Evolutionary conservation across 2,329 filamentous ascomycete species (phyloP), one percentile per base, ranked within the genome.

Genomic region (Hypoxylon sp.): DNA sequence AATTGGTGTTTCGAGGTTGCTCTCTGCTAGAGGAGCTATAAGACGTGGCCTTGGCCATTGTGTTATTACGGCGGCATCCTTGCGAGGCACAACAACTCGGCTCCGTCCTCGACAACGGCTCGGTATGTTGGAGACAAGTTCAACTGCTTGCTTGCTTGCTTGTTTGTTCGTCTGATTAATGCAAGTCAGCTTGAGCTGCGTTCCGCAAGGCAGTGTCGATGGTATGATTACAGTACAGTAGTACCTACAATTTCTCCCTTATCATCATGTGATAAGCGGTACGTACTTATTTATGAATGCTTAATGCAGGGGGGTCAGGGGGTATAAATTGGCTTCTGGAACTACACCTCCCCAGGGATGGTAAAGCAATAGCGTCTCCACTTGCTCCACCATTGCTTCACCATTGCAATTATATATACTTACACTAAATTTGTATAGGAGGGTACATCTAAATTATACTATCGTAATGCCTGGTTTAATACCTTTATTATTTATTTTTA

Each of bases 21-120:
- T 71, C 72, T 68, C 68, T 65, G 30, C 22, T 68, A 60, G 60
- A 67, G 65, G 72, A 72, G 72, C 66, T 75, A 44, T 71, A 70
- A 58, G 70, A 71, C 72, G 75, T 78, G 78, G 78, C 79, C 78
- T 80, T 79, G 75, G 78, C 78, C 80, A 81, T 81, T 65, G 72
- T 75, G 65, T 77, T 77, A 80, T 77, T 74, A 75, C 61, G 75
- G 74, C 69, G 75, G 76, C 79, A 81, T 81, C 56, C 69, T 74
- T 79, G 74, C 67, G 64, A 59, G 64, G 55, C 18, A 45, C 24
- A 36, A 50, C 22, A 65, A 65, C 4, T 51, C 18, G 46, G 26
- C 22, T 53, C 55, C 55, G 59, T 64, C 50, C 54, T 68, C 48
- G 52, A 55, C 30, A 65, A 65, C 56, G 61, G 58, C 20, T 50